Evolutionary conservation across 2,329 filamentous ascomycete genomes (phyloP), one percentile per base, ranked within the genome.

Genomic region (Fusarium mundagurra): DNA sequence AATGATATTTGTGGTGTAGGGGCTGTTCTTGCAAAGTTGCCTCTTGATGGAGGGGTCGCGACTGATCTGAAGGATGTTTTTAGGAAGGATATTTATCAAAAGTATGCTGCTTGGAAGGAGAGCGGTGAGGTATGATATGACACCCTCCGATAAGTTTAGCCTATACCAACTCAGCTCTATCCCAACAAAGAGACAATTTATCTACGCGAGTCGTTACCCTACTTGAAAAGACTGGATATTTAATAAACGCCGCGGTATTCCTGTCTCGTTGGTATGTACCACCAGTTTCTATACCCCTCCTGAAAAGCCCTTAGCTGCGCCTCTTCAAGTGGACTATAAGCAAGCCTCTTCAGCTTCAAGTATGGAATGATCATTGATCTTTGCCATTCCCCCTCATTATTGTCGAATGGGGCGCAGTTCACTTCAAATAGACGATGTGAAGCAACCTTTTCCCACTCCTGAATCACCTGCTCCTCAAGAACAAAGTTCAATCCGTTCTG

Each of bases 1-100:
- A 86, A 85, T 69, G 81, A 83, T 20, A 67, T 87, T 9, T 86
- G 84, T 55, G 85, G 83, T 20, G 61, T 86, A 5, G 82, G 80
- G 3, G 85, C 85, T 24, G 33, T 85, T 4, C 84, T 85, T 64
- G 77, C 83, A 11, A 45, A 73, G 20, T n/a, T 86, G 31, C 84
- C 85, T 3, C 29, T 84, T 5, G 73, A 78, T 16, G 61, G 14
- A 1, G 61, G 60, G 0, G 29, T 67, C 16, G 67, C 83, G 5
- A 47, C 61, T 0, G 76, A 75, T 8, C 65, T 87, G 62, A 87
- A 86, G 79, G 80, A 86, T 66, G 80, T 76, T 0, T 86, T 86
- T 57, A 81, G 85, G 3, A 79, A 75, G 14, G 84, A 85, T 67
- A 77, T 87, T 9, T 87, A 86, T 60, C 78, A 76, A 7, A 85